A percentile compares a stretch with the other conserved stretches of the same genome.
Evolutionary conservation across 805 yeast genomes (phyloP).

Genomic region (Wickerhamiella bombiphila): DNA sequence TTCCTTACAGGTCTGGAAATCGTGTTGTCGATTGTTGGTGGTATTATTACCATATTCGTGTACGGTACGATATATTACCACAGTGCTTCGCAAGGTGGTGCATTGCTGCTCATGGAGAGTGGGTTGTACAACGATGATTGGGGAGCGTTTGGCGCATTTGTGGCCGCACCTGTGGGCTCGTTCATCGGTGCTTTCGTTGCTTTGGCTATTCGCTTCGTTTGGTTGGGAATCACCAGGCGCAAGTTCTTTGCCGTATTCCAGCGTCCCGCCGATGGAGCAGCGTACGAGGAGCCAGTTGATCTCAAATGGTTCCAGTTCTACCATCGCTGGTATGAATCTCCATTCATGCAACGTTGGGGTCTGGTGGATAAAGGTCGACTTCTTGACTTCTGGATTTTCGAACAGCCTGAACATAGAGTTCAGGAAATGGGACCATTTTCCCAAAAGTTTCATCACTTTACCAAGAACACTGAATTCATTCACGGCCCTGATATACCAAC

Average conservation of each 20-base stretch:
- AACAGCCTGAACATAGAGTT: slow-evolving; percentile 8
- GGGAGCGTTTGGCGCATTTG: slow-evolving; percentile 93
- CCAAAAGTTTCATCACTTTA: background rate
- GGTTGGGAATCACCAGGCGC: slow-evolving; percentile 7
- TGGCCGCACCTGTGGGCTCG: slow-evolving; percentile 77
- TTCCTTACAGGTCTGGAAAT: slow-evolving; percentile 68
- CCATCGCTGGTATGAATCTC: slow-evolving; percentile 16
- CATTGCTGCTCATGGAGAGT: slow-evolving; percentile 41
- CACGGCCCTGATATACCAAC: no score
- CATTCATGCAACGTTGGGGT: slow-evolving; percentile 3
- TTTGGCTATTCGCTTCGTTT: slow-evolving; percentile 26
- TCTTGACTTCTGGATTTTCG: slow-evolving; percentile 15
- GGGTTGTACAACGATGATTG: slow-evolving; percentile 76
- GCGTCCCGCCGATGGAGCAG: slow-evolving; percentile 9
- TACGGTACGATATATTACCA: slow-evolving; percentile 69
- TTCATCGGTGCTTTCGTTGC: slow-evolving; percentile 40
- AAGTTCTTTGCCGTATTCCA: slow-evolving; percentile 14
- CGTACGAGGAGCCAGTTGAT: slow-evolving; percentile 10
- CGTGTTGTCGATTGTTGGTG: slow-evolving; percentile 72
- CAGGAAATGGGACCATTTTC: background rate
- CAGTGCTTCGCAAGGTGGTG: slow-evolving; percentile 59
- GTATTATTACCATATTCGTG: slow-evolving; percentile 61
- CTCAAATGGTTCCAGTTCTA: slow-evolving; percentile 8
- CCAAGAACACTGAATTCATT: background rate
- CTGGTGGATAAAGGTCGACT: slow-evolving; percentile 1